Evolutionary conservation across 768 basidiomycete species (phyloP).

Genomic region (Podaxis sp.): DNA sequence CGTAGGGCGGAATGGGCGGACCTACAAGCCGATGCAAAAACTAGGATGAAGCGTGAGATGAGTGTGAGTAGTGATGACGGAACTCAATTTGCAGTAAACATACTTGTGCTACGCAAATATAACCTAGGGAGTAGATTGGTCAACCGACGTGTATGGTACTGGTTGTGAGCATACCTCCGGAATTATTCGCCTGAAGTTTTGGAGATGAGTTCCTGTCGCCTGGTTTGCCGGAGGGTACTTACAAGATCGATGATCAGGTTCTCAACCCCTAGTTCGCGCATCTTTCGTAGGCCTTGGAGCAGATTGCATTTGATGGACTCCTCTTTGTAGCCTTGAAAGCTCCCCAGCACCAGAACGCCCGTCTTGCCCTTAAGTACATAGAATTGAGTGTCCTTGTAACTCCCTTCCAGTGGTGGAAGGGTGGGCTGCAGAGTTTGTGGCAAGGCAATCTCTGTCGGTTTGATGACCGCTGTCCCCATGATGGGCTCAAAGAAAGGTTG

Average conservation of each 20-base stretch:
- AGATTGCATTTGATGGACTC: slow-evolving; percentile 41
- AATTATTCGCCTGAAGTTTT: slow-evolving; percentile 42
- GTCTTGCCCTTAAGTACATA: slow-evolving; percentile 50
- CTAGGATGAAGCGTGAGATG: slow-evolving; percentile 20
- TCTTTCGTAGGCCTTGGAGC: slow-evolving; percentile 43
- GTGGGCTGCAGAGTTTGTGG: slow-evolving; percentile 39
- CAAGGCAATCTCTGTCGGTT: slow-evolving; percentile 44
- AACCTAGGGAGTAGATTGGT: slow-evolving; percentile 29
- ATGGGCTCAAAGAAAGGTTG: slow-evolving; percentile 29
- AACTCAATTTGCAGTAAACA: slow-evolving; percentile 20
- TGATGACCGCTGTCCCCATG: slow-evolving; percentile 14
- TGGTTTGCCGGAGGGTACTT: slow-evolving; percentile 18
- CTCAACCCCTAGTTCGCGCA: slow-evolving; percentile 48
- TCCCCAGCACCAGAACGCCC: slow-evolving; percentile 58
- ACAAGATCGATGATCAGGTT: slow-evolving; percentile 62
- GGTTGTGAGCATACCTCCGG: slow-evolving; percentile 29
- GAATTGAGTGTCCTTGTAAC: slow-evolving; percentile 54
- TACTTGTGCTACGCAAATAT: slow-evolving; percentile 61
- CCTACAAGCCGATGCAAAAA: slow-evolving; percentile 48
- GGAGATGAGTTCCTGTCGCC: neutral
- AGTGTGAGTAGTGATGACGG: slow-evolving; percentile 9
- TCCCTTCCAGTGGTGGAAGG: slow-evolving; percentile 38
- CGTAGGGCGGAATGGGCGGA: slow-evolving; percentile 1
- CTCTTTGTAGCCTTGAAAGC: slow-evolving; percentile 32
- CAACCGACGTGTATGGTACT: neutral